These are phyloP conservation scores for Meripilus lineatus DNA, from an alignment of 1,284 basidiomycete species.

Conservation along the genomic window DNA sequence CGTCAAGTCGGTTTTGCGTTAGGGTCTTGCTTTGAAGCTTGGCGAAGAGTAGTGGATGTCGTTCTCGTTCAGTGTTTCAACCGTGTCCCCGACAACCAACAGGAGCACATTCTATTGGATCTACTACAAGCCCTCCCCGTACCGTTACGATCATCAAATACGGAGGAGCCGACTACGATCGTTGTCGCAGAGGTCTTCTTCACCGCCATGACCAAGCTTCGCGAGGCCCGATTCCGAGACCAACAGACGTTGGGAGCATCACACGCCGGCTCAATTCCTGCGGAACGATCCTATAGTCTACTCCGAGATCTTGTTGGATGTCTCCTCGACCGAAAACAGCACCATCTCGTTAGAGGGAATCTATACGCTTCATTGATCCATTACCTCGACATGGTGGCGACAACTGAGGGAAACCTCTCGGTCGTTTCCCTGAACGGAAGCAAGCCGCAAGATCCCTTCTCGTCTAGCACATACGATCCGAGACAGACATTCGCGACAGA, in stretches of 20 bases:
- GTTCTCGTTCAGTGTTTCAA: constrained; percentile 81
- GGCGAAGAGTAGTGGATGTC: constrained; percentile 81
- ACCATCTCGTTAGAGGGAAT: constrained; percentile 94
- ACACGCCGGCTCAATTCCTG: constrained; percentile 64
- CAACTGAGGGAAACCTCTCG: neutral
- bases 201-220: constrained; percentile 79
- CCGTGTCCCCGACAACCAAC: constrained; percentile 71
- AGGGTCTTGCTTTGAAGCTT: constrained; percentile 70
- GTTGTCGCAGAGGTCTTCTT: constrained; percentile 80
- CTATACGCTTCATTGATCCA: constrained; percentile 91
- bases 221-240: constrained; percentile 68
- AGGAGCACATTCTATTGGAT: constrained; percentile 86
- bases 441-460: neutral
- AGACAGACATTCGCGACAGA: neutral
- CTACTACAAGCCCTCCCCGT: constrained; percentile 73
- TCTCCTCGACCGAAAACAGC: constrained; percentile 71
- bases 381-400: constrained; percentile 71
- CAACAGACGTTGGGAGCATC: constrained; percentile 35
- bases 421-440: too few relatives aligned
- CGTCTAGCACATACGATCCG: neutral
- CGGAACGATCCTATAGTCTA: constrained; percentile 74
- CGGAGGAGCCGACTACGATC: constrained; percentile 71
- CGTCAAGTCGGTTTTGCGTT: constrained; percentile 74
- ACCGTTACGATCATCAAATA: constrained; percentile 51
- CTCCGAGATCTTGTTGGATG: constrained; percentile 78